These are phyloP conservation scores for Aspergillus aculeatus DNA, from an alignment of 2,329 filamentous ascomycete species.

Conservation along the genomic window DNA sequence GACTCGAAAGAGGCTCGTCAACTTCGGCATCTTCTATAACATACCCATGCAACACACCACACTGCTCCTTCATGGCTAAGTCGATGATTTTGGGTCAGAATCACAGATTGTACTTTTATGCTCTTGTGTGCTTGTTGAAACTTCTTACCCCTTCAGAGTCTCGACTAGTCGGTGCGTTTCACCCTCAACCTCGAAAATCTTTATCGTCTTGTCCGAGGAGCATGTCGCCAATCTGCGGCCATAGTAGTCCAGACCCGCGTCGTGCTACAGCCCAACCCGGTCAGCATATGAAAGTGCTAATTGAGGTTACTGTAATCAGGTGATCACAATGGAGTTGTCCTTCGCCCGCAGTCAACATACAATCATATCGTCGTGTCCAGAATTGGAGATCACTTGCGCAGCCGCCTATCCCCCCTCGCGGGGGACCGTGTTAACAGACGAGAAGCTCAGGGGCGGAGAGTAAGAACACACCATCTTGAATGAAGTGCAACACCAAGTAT, in stretches of 20 bases:
- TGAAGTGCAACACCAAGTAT: neutral
- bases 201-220: constrained; percentile 97
- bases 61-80: constrained; percentile 90
- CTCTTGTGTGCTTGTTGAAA: neutral
- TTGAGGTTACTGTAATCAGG: constrained; percentile 5
- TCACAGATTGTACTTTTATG: neutral
- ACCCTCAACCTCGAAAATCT: constrained; percentile 97
- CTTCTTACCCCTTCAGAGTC: constrained; percentile 81
- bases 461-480: constrained; percentile 12
- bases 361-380: constrained; percentile 98
- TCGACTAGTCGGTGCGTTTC: constrained; percentile 86
- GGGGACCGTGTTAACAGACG: constrained; percentile 13
- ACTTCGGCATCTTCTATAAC: constrained; percentile 20
- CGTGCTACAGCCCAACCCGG: constrained; percentile 61
- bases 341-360: constrained; percentile 56
- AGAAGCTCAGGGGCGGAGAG: neutral
- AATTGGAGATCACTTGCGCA: constrained; percentile 74
- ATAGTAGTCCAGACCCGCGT: constrained; percentile 98
- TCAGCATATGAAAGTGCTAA: neutral
- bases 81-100: neutral
- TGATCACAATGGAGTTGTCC: neutral
- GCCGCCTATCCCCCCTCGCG: constrained; percentile 49
- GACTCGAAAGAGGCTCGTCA: neutral
- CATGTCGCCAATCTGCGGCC: constrained; percentile 93
- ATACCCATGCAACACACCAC: constrained; percentile 90